Evolutionary conservation across 1,284 basidiomycete species (phyloP).

Genomic region (Leccinum huronense): DNA sequence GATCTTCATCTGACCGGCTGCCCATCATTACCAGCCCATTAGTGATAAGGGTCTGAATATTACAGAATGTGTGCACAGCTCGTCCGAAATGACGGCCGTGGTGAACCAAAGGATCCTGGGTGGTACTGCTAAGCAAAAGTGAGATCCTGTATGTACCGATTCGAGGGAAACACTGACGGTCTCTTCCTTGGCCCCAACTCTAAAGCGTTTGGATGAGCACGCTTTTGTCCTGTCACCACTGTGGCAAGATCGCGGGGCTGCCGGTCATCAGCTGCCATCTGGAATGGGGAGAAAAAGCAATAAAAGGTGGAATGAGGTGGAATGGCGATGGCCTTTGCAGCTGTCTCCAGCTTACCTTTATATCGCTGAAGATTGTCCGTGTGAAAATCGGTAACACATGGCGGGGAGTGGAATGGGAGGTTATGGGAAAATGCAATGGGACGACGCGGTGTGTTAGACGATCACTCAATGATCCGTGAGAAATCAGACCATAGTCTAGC

Average conservation of each 20-base stretch:
- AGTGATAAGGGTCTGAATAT: conserved; percentile 1
- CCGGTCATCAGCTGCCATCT: not conserved
- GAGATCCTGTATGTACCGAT: not conserved
- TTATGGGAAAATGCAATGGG: too few relatives aligned
- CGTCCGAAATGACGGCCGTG: conserved; percentile 2
- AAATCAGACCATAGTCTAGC: too few relatives aligned
- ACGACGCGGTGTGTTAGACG: too few relatives aligned
- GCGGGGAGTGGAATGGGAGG: too few relatives aligned
- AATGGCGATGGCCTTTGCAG: too few relatives aligned
- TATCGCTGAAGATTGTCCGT: too few relatives aligned
- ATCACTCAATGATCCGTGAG: too few relatives aligned
- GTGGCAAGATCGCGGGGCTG: not conserved
- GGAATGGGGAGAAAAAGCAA: too few relatives aligned
- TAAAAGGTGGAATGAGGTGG: too few relatives aligned
- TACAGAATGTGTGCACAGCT: not conserved
- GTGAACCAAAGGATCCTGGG: conserved; percentile 1
- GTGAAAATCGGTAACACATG: too few relatives aligned
- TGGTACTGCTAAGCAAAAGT: not conserved
- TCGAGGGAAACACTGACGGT: not conserved
- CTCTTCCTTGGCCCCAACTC: conserved; percentile 2
- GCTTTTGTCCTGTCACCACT: not conserved
- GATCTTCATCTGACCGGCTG: not conserved
- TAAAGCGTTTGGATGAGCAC: conserved; percentile 1
- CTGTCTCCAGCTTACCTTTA: too few relatives aligned
- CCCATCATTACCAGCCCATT: conserved; percentile 1